A percentile compares a stretch with the other conserved stretches of the same genome.
Evolutionary conservation across 768 basidiomycete species (phyloP).

Genomic region (Tricholoma terreum): DNA sequence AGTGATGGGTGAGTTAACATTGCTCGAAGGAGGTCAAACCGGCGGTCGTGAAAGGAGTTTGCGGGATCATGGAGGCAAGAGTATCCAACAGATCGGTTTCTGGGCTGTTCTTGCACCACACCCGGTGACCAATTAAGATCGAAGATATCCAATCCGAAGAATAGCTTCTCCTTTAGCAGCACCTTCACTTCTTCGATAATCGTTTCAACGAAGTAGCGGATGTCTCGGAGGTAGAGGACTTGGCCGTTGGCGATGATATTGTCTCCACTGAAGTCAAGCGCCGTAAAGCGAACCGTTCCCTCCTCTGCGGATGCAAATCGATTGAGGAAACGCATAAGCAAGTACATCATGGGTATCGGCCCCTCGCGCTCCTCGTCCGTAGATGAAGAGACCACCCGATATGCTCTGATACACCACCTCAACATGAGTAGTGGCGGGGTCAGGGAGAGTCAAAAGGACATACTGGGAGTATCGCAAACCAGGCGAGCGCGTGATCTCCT

Average conservation of each 20-base stretch:
- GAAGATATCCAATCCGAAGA: slow-evolving; percentile 11
- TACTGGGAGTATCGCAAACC: not conserved
- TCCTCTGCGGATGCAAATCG: slow-evolving; percentile 6
- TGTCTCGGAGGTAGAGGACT: slow-evolving; percentile 9
- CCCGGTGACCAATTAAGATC: slow-evolving; percentile 12
- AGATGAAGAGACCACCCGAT: slow-evolving; percentile 12
- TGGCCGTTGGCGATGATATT: slow-evolving; percentile 11
- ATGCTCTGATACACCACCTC: not conserved
- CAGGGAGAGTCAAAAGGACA: not conserved
- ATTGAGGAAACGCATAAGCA: no score
- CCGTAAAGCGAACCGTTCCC: not conserved
- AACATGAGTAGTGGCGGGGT: not conserved
- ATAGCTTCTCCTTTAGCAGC: slow-evolving; percentile 2
- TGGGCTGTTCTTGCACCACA: slow-evolving; percentile 6
- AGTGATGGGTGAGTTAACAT: slow-evolving; percentile 7
- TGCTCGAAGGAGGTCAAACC: slow-evolving; percentile 1
- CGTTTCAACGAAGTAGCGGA: slow-evolving; percentile 9
- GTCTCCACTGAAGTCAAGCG: slow-evolving; percentile 10
- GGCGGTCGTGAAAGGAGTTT: slow-evolving; percentile 6
- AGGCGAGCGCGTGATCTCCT: not conserved
- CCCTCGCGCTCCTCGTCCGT: slow-evolving; percentile 9
- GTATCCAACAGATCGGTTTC: slow-evolving; percentile 2
- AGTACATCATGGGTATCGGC: no score
- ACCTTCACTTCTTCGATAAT: slow-evolving; percentile 10
- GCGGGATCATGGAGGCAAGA: slow-evolving; percentile 9